Base-by-base conservation (phyloP, 257 asterid genomes). In the Eustoma russellianum region DNA sequence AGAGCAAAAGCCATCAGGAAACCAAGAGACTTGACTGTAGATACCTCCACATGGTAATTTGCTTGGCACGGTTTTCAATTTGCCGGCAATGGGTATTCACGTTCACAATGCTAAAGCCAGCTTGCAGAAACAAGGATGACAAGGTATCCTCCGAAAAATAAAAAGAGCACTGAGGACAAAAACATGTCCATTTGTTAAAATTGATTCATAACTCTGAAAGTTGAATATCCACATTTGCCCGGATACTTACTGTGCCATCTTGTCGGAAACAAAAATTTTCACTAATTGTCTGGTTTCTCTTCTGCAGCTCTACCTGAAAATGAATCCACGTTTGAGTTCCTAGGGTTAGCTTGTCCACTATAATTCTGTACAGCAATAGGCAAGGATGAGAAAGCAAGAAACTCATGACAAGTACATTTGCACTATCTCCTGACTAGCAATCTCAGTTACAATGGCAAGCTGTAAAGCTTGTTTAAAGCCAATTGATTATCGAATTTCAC, bases 241-340 rank as follows among this genome's bases (percentile, higher is more conserved):
- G 24, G 35, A 51, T 61, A 60, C 95, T 79, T 74, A 88, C 95
- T 50, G 97, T 84, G 63, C 97, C 95, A 65, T 88, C 97, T 45
- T 85, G 79, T 66, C 88, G 67, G 51, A 63, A 82, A 59, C 71
- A 84, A 66, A 82, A 84, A 47, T 88, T 88, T 44, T 78, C 61
- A 68, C 77, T 74, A 73, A 88, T 88, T 66, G 66, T 75, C 76
- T 88, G 97, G 55, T 84, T 71, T 73, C 66, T 78, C 51, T 64
- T 72, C 72, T 84, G 88, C 68, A 88, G 70, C 63, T 82, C 82
- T 77, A 73, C 81, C 95, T 84, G 82, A 70, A 76, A 73, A 53
- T 10, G 61, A 17, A 46, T 62, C 55, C 10, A 35, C 33, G 40
- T 48, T 48, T 66, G 48, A 56, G 61, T 50, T 57, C 48, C 57